These are phyloP conservation scores for Nicotiana tomentosiformis DNA, from an alignment of 257 asterid genomes.

Conservation along the genomic window DNA sequence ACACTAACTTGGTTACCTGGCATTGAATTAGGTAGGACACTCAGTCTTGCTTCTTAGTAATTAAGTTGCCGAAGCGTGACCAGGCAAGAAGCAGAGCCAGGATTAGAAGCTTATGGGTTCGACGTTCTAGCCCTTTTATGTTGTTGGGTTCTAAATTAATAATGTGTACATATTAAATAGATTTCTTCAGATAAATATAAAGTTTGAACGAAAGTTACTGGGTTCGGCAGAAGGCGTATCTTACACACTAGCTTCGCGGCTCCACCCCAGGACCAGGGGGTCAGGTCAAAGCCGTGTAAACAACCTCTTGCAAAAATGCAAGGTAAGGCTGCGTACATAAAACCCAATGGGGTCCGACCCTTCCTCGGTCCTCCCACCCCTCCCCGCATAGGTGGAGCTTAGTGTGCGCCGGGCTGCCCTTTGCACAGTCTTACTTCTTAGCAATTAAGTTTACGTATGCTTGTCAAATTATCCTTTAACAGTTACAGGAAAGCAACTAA, in stretches of 20 bases:
- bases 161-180: too few species aligned
- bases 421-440: background rate
- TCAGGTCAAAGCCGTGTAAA: background rate
- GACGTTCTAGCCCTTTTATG: too few species aligned
- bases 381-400: background rate
- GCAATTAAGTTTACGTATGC: background rate
- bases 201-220: too few species aligned
- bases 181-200: too few species aligned
- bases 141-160: too few species aligned
- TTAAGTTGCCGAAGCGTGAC: background rate
- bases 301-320: background rate
- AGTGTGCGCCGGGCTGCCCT: background rate
- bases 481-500: background rate
- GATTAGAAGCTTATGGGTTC: too few species aligned
- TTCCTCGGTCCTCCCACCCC: background rate
- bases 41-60: background rate
- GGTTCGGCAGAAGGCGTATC: too few species aligned
- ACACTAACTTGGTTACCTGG: background rate
- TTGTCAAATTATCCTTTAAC: background rate
- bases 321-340: background rate
- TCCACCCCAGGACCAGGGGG: background rate
- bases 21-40: background rate
- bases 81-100: too few species aligned
- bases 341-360: background rate
- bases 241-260: too few species aligned